These are phyloP conservation scores for Trichothecium sympodiale DNA, from an alignment of 2,329 filamentous ascomycete species.

Conservation along the genomic window DNA sequence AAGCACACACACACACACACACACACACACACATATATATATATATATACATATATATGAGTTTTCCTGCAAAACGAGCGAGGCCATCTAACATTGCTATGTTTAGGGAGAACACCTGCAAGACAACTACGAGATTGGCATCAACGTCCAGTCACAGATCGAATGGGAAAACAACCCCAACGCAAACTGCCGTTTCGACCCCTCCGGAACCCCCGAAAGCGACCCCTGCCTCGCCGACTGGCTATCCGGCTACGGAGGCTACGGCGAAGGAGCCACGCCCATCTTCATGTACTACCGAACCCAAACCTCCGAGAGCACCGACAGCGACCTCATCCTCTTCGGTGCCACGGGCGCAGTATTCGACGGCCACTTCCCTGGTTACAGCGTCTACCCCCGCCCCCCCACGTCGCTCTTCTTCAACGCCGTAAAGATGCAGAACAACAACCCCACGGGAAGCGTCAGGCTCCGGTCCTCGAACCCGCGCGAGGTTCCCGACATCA, in stretches of 20 bases:
- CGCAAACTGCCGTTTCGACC: background rate
- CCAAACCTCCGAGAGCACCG: conserved; percentile 8
- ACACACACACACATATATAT: too few relatives aligned
- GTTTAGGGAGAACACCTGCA: conserved; percentile 40
- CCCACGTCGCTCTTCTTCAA: conserved; percentile 31
- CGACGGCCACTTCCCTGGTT: conserved; percentile 27
- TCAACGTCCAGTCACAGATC: conserved; percentile 10
- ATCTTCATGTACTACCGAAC: conserved; percentile 1
- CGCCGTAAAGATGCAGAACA: conserved; percentile 47
- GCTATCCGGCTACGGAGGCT: background rate
- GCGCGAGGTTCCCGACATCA: conserved; percentile 47
- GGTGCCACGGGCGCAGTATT: conserved; percentile 27
- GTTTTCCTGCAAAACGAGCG: background rate
- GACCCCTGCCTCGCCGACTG: conserved; percentile 2
- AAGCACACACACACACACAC: too few relatives aligned
- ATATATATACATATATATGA: too few relatives aligned
- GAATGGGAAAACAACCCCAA: conserved; percentile 1
- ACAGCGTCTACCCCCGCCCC: conserved; percentile 15
- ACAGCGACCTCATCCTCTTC: conserved; percentile 20
- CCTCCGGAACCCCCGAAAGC: background rate
- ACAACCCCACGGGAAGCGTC: conserved; percentile 49
- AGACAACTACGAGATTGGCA: conserved; percentile 36
- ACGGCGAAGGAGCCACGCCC: background rate
- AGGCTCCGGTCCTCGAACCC: conserved; percentile 47
- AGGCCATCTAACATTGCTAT: background rate